Base-by-base conservation (phyloP, 2,329 filamentous ascomycete species). In the Microdochium bolleyi region DNA sequence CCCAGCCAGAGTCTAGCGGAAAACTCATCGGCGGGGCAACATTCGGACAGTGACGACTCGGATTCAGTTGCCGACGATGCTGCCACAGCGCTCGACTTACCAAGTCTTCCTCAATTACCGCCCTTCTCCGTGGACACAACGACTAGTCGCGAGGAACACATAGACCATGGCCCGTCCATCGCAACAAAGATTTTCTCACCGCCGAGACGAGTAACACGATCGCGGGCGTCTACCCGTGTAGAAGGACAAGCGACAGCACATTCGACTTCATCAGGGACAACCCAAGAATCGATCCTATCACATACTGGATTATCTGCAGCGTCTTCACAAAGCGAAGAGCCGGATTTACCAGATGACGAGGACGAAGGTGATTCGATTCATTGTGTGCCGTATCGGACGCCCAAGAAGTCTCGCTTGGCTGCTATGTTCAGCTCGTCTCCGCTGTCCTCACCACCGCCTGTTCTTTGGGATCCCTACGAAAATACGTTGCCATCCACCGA, bases 391-490 rank as follows among this genome's bases (percentile, higher is more conserved):
- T 21, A 51, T 38, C 9, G 38, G 52, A 65, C 58, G 7, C 65
- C 62, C 44, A 62, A 55, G 49, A 61, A 52, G 41, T 51, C 54
- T 2, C 32, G 55, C 11, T 50, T 53, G 5, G 55, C 59, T 13
- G 59, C 61, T 9, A 54, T 62, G 3, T 60, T 64, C 22, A 73
- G 69, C 63, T 82, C 79, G 0, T 82, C 80, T 1, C 80, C 80
- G 0, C 67, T 83, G 13, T 83, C 80, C 0, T 83, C 80, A 1
- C 80, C 80, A 0, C 79, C 79, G 1, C 73, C 75, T 0, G 61
- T 72, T 21, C 66, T 78, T 10, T 80, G 79, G 52, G 79, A 83
- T 50, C 74, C 77, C 0, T 79, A 74, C 52, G 67, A 70, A 16
- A 62, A 61, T 30, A 53, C 52, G 32, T 59, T 58, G 24, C 68